These are phyloP conservation scores for Zanthoxylum bungeanum DNA, from an alignment of 345 rosid genomes.

Conservation along the genomic window DNA sequence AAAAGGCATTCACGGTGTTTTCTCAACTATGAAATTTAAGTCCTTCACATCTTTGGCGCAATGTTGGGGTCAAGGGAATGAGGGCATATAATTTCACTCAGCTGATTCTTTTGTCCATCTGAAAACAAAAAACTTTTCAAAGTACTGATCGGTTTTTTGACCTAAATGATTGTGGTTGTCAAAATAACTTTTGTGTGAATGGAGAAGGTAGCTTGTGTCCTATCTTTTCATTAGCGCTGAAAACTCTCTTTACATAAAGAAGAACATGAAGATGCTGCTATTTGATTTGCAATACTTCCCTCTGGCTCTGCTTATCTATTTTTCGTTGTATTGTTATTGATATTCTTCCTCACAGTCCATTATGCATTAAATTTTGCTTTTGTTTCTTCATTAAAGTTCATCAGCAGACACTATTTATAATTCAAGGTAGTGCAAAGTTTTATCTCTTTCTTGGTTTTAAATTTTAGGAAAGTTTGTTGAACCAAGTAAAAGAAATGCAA, in stretches of 20 bases:
- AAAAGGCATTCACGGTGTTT: neutral
- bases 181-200: neutral
- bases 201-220: neutral
- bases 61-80: neutral
- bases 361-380: neutral
- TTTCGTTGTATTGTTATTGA: neutral
- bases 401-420: neutral
- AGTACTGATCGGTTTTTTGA: too few species aligned
- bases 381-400: neutral
- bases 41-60: neutral
- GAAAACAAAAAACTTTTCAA: neutral
- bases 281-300: neutral
- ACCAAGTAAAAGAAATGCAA: constrained; percentile 78
- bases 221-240: neutral
- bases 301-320: neutral
- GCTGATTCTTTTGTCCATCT: neutral
- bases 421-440: neutral
- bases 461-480: constrained; percentile 70
- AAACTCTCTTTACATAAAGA: neutral
- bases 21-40: neutral
- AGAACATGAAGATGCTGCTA: neutral
- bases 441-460: constrained; percentile 12
- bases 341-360: neutral
- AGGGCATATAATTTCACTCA: neutral
- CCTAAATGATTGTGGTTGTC: neutral